These are phyloP conservation scores for Corchorus capsularis DNA, from an alignment of 345 rosid species.

Conservation along the genomic window DNA sequence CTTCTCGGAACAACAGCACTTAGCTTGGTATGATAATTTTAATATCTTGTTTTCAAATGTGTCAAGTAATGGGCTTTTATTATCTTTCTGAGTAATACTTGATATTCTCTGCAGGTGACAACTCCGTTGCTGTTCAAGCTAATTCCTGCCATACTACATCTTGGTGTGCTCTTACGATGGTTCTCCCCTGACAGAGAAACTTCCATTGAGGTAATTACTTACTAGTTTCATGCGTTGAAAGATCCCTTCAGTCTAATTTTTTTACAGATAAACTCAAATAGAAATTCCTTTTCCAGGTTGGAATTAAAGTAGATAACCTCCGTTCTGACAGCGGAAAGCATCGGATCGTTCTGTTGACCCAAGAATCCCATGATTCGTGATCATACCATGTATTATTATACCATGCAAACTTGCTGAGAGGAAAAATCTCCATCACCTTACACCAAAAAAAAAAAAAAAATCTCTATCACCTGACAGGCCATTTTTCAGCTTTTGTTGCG, in stretches of 20 bases:
- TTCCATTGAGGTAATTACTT: constrained; percentile 66
- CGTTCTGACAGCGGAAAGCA: constrained; percentile 85
- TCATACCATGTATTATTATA: constrained; percentile 4
- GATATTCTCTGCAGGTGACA: constrained; percentile 61
- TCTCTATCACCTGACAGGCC: not conserved
- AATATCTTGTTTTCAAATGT: not conserved
- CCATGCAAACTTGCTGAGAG: not conserved
- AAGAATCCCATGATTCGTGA: constrained; percentile 85
- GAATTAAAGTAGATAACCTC: constrained; percentile 77
- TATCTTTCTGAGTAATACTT: not conserved
- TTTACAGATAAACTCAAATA: not conserved
- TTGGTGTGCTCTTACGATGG: constrained; percentile 93
- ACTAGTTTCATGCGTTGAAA: constrained; percentile 17
- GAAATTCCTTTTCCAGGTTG: constrained; percentile 64
- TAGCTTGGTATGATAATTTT: constrained; percentile 44
- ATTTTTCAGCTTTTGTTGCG: not conserved
- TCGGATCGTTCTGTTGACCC: constrained; percentile 63
- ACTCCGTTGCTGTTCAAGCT: constrained; percentile 94
- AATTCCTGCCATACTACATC: constrained; percentile 89
- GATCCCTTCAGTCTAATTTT: constrained; percentile 19
- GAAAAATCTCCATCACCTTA: too few relatives aligned
- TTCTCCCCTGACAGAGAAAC: constrained; percentile 62
- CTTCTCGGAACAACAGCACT: constrained; percentile 98
- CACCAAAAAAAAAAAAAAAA: constrained; percentile 4
- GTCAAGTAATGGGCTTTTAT: not conserved